Conservation (phyloP, 805 yeast species). For the Cyberlindnera galapagoensis region DNA sequence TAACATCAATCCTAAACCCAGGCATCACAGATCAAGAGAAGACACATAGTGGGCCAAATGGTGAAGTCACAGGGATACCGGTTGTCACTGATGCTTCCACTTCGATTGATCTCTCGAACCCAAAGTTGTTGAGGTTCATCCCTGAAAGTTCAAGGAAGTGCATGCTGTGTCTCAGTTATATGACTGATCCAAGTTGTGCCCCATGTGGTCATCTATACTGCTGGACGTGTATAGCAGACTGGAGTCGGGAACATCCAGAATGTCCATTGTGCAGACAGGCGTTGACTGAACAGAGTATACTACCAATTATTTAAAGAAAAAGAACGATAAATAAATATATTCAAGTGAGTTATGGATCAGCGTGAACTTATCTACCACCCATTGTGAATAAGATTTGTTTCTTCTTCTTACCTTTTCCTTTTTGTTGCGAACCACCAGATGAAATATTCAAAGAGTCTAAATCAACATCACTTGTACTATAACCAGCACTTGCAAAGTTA, state of each 20-base stretch:
- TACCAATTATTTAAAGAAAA: conserved; percentile 18
- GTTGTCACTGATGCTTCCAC: conserved; percentile 1
- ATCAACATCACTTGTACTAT: conserved; percentile 20
- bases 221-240: conserved; percentile 84
- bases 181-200: conserved; percentile 80
- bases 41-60: too few species aligned
- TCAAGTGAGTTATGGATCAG: not conserved
- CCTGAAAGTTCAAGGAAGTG: conserved; percentile 69
- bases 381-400: conserved; percentile 47
- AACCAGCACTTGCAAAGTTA: too few species aligned
- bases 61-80: conserved; percentile 10
- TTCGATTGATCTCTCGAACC: conserved; percentile 51
- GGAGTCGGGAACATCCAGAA: conserved; percentile 83
- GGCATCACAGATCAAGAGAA: too few species aligned
- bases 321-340: not conserved
- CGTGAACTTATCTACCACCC: conserved; percentile 37
- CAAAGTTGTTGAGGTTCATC: conserved; percentile 53
- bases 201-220: conserved; percentile 92
- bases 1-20: conserved; percentile 6
- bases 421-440: too few species aligned
- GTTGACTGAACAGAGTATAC: conserved; percentile 31
- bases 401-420: conserved; percentile 38
- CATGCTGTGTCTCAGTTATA: conserved; percentile 73
- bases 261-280: conserved; percentile 87
- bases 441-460: conserved; percentile 16